Base-by-base conservation (phyloP, 306 rosid genomes). In the Trichosanthes cucumerina region DNA sequence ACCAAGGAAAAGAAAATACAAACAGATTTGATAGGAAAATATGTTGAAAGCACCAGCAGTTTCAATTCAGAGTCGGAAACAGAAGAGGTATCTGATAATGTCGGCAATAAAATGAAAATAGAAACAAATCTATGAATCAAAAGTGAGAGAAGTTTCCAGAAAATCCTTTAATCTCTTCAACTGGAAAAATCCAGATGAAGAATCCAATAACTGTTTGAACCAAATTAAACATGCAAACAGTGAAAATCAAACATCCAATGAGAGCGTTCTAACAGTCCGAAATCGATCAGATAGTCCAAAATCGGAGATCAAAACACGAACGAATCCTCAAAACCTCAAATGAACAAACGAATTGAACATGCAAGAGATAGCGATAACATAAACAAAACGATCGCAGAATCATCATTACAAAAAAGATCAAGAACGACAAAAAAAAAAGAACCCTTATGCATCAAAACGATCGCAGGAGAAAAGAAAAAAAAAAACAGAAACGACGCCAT, bases 171-270 rank as follows among this genome's bases (percentile, higher is more conserved):
- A 50, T 71, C 78, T 62, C 59, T 58, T 60, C 58, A 72, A 81
- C 24, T 31, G 47, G 36, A 47, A 68, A 76, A 65, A 44, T 54
- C 78, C 83, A 57, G 54, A 56, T n/a, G 24, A 63, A 50, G 65
- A 78, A 18, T 15, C 70, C 75, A 18, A 71, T 47, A 34, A 7
- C 14, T 15, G 34, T 75, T 46, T 43, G 56, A 50, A 50, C 21
- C 47, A 65, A 75, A 58, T 54, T 18, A 56, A 65, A 41, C 80
- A 79, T 21, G 31, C 77, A 73, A 1, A 71, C 52, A n/a, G 74
- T 34, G 70, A 78, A 64, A 77, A 76, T 60, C 68, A 52, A 54
- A 79, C 58, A 73, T 68, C 76, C 56, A 52, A 58, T 12, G 62
- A 9, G 76, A 56, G 52, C 24, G 79, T 33, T 60, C 24, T 49